phyloP scores from a whole-genome alignment of 31 red algal genomes.

The Porphyra umbilicalis region DNA sequence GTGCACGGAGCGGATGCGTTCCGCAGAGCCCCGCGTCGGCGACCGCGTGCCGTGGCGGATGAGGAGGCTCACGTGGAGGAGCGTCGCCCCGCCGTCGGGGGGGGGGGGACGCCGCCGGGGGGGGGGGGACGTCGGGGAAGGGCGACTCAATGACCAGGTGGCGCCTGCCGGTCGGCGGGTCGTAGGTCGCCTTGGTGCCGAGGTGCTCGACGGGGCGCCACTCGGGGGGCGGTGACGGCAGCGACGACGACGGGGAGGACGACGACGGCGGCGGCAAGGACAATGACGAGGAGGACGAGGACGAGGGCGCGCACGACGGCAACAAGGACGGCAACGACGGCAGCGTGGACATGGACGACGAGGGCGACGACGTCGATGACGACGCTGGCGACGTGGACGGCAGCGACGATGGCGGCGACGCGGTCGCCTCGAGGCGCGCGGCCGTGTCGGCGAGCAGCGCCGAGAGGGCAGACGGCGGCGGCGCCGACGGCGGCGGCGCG shows the following conservation, averaged over 20 bases:
- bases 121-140: not conserved
- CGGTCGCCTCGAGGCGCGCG: not conserved
- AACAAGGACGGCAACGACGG: not conserved
- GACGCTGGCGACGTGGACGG: not conserved
- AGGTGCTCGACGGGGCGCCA: not conserved
- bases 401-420: not conserved
- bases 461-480: too few relatives aligned
- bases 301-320: not conserved
- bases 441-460: too few relatives aligned
- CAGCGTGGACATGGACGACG: too few relatives aligned
- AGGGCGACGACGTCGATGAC: too few relatives aligned
- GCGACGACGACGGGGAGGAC: not conserved
- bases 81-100: constrained; percentile 9
- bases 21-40: constrained; percentile 21
- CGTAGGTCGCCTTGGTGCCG: not conserved
- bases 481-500: too few relatives aligned
- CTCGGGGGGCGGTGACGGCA: not conserved
- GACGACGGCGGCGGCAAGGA: not conserved
- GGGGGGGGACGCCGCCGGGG: too few relatives aligned
- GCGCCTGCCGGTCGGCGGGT: not conserved
- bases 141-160: not conserved
- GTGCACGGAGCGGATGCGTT: constrained; percentile 33
- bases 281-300: not conserved
- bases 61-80: constrained; percentile 46
- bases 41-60: constrained; percentile 54